Percentiles rank a stretch among this genome's conserved stretches.
Evolutionary conservation across 768 basidiomycete species (phyloP).

Genomic region (Lepiota venenata): DNA sequence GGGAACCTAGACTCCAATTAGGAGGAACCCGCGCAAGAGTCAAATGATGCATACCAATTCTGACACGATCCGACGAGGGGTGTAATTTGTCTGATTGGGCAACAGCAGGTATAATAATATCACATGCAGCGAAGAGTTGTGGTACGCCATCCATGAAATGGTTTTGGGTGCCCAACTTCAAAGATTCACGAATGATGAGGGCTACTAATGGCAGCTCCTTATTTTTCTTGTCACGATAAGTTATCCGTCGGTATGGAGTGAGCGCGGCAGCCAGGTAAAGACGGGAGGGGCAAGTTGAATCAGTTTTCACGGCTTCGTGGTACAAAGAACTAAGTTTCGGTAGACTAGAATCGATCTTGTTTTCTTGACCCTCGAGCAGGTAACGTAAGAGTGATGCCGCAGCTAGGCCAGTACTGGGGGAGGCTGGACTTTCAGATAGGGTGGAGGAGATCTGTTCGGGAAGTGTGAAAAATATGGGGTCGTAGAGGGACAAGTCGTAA

Average conservation of each 20-base stretch:
- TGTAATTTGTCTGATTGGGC: slow-evolving; percentile 24
- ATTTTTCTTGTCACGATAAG: slow-evolving; percentile 62
- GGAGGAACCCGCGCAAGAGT: too few species aligned
- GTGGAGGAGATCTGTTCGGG: slow-evolving; percentile 38
- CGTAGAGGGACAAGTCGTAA: slow-evolving; percentile 65
- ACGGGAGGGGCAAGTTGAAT: slow-evolving; percentile 44
- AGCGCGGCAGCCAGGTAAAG: slow-evolving; percentile 79
- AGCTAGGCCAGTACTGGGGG: slow-evolving; percentile 42
- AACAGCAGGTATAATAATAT: slow-evolving; percentile 19
- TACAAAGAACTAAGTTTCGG: slow-evolving; percentile 46
- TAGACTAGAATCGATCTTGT: slow-evolving; percentile 25
- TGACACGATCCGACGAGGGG: slow-evolving; percentile 46
- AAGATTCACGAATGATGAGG: slow-evolving; percentile 73
- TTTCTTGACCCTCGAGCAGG: slow-evolving; percentile 29
- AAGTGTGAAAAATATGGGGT: slow-evolving; percentile 56
- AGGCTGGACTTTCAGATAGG: slow-evolving; percentile 41
- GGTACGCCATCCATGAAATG: slow-evolving; percentile 79
- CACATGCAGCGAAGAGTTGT: slow-evolving; percentile 53
- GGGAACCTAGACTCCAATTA: slow-evolving; percentile 43
- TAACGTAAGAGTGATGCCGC: slow-evolving; percentile 58
- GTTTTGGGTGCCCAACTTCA: slow-evolving; percentile 79
- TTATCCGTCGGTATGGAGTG: slow-evolving; percentile 63
- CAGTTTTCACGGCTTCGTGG: slow-evolving; percentile 32
- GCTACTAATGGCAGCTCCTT: slow-evolving; percentile 58
- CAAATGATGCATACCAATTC: slow-evolving; percentile 44